phyloP scores from a whole-genome alignment of 202 grass and related monocot species.

The Schoenoplectus tabernaemontani region DNA sequence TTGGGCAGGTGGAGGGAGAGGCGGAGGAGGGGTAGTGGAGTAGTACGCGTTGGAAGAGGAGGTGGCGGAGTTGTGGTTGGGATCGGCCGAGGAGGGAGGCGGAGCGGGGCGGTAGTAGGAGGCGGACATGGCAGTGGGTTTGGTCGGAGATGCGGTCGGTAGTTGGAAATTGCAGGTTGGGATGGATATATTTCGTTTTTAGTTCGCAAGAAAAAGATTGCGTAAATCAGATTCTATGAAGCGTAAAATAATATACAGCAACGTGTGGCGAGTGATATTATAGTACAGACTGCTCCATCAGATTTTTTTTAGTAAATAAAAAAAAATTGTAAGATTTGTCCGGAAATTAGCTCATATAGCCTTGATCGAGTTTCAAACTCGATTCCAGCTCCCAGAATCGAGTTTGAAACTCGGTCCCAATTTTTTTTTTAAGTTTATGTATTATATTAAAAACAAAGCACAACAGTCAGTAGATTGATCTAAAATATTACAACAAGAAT shows the following conservation, averaged over 20 bases:
- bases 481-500: too few species aligned
- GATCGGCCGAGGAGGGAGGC: background rate
- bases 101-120: constrained; percentile 19
- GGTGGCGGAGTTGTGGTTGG: background rate
- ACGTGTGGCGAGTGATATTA: background rate
- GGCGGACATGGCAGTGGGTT: constrained; percentile 1
- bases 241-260: background rate
- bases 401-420: too few species aligned
- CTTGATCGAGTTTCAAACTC: too few species aligned
- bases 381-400: too few species aligned
- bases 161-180: background rate
- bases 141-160: background rate
- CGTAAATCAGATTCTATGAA: background rate
- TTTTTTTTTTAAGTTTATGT: too few species aligned
- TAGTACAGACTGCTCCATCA: too few species aligned
- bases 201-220: background rate
- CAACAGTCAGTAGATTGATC: too few species aligned
- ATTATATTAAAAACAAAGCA: too few species aligned
- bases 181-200: background rate
- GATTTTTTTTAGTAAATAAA: too few species aligned
- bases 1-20: constrained; percentile 29
- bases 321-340: too few species aligned
- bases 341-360: too few species aligned
- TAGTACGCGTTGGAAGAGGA: constrained; percentile 42
- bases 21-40: constrained; percentile 31